Evolutionary conservation across 192 early-diverging fungal genomes (phyloP), one percentile per base, ranked within the genome.

Genomic region (Linnemannia schmuckeri): DNA sequence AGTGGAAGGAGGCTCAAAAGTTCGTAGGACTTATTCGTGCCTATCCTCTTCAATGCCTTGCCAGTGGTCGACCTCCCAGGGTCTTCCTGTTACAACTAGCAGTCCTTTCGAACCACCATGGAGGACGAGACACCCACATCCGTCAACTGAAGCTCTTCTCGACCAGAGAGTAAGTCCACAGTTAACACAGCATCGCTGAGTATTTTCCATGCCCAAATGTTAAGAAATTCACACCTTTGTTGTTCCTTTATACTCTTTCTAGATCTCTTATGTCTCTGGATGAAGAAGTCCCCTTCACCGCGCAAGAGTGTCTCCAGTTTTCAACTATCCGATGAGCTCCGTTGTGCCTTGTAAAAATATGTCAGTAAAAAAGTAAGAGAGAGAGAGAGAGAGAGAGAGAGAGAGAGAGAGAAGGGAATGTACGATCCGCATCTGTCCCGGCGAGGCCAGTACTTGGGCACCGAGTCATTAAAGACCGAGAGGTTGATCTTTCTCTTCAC

Each of bases 41-140:
- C 17, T 37, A 20, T 63, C 46, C 17, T 35, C 22, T 27, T 66
- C 55, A 38, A 7, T 41, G 22, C 17, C 72, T 75, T 33, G 74
- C 38, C 30, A 87, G 70, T 66, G 89, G 88, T 74, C 85, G 88
- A 71, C 93, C 94, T 3, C 82, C 96, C 37, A 90, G 91, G 10
- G 90, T 93, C 0, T 89, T 94, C 81, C 66, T 94, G 35, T 75
- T 98, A 20, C 97, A 97, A 82, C 83, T 98, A 30, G 89, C 89
- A 12, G 88, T 98, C 18, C 75, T 94, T 4, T 84, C 88, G 7
- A 97, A 97, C 78, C 94, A 96, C 72, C 94, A 94, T 79, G 94
- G 95, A 75, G 97, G 97, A 27, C 94, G 94, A 78, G 97, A 98
- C 85, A 95, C 95, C 0, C 97, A 97, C 81, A 87, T 98, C 38